phyloP scores from a whole-genome alignment of 805 yeast species.

The Ogataea siamensis region DNA sequence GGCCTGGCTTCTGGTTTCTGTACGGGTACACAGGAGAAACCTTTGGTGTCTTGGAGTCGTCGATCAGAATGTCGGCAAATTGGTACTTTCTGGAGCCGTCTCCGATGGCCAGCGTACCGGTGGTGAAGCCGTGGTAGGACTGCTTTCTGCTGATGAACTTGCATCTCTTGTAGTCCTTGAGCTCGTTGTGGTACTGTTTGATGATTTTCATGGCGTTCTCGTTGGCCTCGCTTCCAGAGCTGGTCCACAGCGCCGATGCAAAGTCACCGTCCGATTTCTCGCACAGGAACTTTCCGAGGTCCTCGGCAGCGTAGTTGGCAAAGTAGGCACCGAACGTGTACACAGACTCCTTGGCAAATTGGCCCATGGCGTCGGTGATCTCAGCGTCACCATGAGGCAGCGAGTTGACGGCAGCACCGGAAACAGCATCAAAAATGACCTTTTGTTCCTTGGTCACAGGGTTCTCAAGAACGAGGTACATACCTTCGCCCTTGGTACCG shows the following conservation, averaged over 20 bases:
- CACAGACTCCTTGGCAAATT: conserved; percentile 35
- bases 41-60: conserved; percentile 29
- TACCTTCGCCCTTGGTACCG: conserved; percentile 44
- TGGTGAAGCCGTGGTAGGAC: conserved; percentile 49
- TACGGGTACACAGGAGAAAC: conserved; percentile 36
- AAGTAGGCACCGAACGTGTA: conserved; percentile 36
- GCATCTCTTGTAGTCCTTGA: conserved; percentile 38
- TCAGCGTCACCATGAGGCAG: conserved; percentile 42
- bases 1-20: conserved; percentile 31
- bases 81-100: conserved; percentile 36
- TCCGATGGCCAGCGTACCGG: conserved; percentile 43
- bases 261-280: conserved; percentile 38
- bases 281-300: conserved; percentile 42
- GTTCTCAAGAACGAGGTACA: conserved; percentile 40
- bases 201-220: conserved; percentile 78
- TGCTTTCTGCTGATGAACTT: conserved; percentile 43
- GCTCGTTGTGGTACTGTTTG: conserved; percentile 43
- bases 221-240: conserved; percentile 75
- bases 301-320: conserved; percentile 43
- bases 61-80: conserved; percentile 31
- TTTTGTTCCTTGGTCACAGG: conserved; percentile 37
- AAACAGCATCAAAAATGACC: conserved; percentile 39
- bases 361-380: conserved; percentile 38
- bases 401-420: conserved; percentile 51
- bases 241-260: conserved; percentile 45